Evolutionary conservation across 2,329 filamentous ascomycete genomes (phyloP), one percentile per base, ranked within the genome.

Genomic region (Penicillium expansum): DNA sequence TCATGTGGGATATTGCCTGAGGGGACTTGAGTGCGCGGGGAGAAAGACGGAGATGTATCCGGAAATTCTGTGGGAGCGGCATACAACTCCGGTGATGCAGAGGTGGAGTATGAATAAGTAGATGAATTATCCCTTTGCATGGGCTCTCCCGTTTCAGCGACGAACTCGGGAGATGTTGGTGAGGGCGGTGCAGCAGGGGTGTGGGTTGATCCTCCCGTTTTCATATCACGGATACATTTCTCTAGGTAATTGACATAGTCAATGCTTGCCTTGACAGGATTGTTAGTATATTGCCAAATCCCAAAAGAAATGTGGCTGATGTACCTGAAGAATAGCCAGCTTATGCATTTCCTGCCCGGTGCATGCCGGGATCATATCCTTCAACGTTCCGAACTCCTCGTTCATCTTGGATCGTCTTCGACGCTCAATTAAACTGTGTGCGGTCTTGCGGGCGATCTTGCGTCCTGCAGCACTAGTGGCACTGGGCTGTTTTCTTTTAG

Each of bases 321-420:
- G 62, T 73, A 95, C 92, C 85, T 97, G 92, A 49, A 97, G 77
- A 65, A 97, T 97, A 16, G 92, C 92, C 56, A 97, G 79, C 76
- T 99, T 99, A 75, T 97, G 94, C 94, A 97, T 97, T 69, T 97
- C 93, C 64, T 87, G 84, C 7, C 92, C 92, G n/a, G 84, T 86
- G 74, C 94, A 97, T 2, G 94, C 93, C 0, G 94, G 94, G 56
- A 97, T 95, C 90, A 99, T 92, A 67, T 88, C 85, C 77, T 97
- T 97, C 63, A 97, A 78, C 16, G 95, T 89, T 2, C 86, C 89
- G 77, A 97, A 97, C 76, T 97, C 94, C 73, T 97, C 93, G 66
- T 99, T 97, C 93, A 97, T 99, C 80, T 97, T 99, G 13, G 91
- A 96, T 60, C 94, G 82, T 67, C 94, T 80, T 56, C 93, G 80